phyloP scores from a whole-genome alignment of 169 alveolate genomes.

The Plasmodium vinckei region DNA sequence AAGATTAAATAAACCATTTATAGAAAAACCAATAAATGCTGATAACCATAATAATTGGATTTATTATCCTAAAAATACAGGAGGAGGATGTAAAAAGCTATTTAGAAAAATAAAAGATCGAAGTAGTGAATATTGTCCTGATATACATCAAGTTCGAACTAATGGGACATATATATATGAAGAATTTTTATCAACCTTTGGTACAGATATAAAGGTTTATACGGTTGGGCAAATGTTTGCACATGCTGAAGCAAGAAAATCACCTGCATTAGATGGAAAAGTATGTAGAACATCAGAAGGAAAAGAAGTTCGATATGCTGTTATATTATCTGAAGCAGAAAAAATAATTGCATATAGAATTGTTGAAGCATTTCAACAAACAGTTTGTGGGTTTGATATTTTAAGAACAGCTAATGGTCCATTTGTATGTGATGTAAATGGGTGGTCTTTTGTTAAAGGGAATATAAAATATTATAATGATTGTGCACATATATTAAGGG shows the following conservation, averaged over 20 bases:
- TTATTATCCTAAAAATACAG: constrained; percentile 94
- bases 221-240: constrained; percentile 97
- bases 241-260: constrained; percentile 98
- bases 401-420: constrained; percentile 92
- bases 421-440: constrained; percentile 98
- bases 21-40: constrained; percentile 97
- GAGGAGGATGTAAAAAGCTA: constrained; percentile 95
- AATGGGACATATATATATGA: constrained; percentile 94
- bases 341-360: constrained; percentile 94
- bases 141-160: constrained; percentile 89
- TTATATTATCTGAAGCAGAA: constrained; percentile 94
- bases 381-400: constrained; percentile 95
- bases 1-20: constrained; percentile 95
- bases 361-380: constrained; percentile 94
- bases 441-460: constrained; percentile 98
- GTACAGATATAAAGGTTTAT: constrained; percentile 98
- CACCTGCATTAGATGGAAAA: constrained; percentile 96
- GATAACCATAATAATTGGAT: constrained; percentile 98
- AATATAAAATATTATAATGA: constrained; percentile 94
- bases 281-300: constrained; percentile 93
- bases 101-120: constrained; percentile 91
- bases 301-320: constrained; percentile 97
- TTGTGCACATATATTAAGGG: constrained; percentile 91
- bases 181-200: constrained; percentile 96
- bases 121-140: constrained; percentile 88